Conservation (phyloP, 768 basidiomycete genomes). For the Amanita polypyramis region DNA sequence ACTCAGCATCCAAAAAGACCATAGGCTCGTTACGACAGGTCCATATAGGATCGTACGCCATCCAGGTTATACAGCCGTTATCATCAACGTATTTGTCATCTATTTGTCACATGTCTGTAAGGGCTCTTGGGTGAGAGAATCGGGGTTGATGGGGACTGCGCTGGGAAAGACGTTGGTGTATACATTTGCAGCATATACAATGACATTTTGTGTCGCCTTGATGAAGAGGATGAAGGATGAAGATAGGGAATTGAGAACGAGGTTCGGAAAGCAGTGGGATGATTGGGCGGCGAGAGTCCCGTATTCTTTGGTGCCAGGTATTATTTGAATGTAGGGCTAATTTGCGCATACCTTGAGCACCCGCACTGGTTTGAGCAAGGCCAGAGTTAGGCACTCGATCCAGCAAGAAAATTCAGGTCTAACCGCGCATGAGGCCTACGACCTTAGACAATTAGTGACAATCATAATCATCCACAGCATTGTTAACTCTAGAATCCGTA, state of each 20-base stretch:
- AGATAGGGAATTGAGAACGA: conserved; percentile 22
- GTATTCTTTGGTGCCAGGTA: not conserved
- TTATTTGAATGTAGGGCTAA: too few relatives aligned
- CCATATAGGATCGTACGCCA: conserved; percentile 39
- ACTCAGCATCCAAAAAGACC: conserved; percentile 34
- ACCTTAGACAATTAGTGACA: too few relatives aligned
- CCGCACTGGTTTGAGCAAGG: too few relatives aligned
- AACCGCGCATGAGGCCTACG: too few relatives aligned
- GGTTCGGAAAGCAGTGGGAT: not conserved
- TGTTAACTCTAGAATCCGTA: too few relatives aligned
- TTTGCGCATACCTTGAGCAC: too few relatives aligned
- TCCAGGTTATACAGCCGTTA: conserved; percentile 34
- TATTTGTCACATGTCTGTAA: conserved; percentile 25
- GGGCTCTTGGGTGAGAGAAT: conserved; percentile 26
- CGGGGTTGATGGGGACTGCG: conserved; percentile 18
- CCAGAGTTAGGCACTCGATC: too few relatives aligned
- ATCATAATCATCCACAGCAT: too few relatives aligned
- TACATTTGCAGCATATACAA: conserved; percentile 17
- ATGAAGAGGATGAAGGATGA: conserved; percentile 19
- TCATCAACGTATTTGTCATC: conserved; percentile 25
- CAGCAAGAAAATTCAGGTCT: too few relatives aligned
- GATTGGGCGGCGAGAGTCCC: not conserved
- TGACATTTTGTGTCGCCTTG: conserved; percentile 18
- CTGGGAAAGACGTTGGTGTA: conserved; percentile 14
- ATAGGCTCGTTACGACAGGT: conserved; percentile 34